Evolutionary conservation across 192 early-diverging fungal species (phyloP).

Genomic region (Coemansia sp.): DNA sequence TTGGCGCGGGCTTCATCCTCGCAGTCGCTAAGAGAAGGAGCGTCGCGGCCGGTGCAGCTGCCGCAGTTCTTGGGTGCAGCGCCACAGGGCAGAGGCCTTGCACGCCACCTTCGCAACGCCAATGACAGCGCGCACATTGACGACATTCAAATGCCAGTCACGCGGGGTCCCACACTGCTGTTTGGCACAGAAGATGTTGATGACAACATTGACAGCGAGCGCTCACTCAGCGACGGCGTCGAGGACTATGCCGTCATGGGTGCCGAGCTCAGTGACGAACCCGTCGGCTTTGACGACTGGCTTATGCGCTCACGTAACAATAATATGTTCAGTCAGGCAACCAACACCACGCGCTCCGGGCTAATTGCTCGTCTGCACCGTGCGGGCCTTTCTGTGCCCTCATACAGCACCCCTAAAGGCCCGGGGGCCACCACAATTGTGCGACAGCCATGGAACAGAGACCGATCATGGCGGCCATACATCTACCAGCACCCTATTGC

Average conservation of each 20-base stretch:
- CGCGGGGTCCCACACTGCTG: conserved; percentile 1
- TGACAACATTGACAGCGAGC: not conserved
- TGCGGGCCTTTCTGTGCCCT: not conserved
- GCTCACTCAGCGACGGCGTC: not conserved
- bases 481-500: conserved; percentile 32
- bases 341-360: not conserved
- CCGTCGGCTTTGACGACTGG: conserved; percentile 21
- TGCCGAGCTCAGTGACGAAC: not conserved
- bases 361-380: not conserved
- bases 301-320: conserved; percentile 9
- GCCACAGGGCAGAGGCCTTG: not conserved
- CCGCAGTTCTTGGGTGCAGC: not conserved
- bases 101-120: not conserved
- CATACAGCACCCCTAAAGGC: not conserved
- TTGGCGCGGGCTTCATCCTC: not conserved
- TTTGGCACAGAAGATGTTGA: not conserved
- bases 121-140: not conserved
- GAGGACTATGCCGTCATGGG: conserved; percentile 10
- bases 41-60: not conserved
- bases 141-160: not conserved
- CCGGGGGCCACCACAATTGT: conserved; percentile 21
- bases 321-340: conserved; percentile 4
- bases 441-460: conserved; percentile 38
- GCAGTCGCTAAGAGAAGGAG: not conserved
- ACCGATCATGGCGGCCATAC: conserved; percentile 28